phyloP scores from a whole-genome alignment of 768 basidiomycete genomes.

The Leccinum sublutescens region DNA sequence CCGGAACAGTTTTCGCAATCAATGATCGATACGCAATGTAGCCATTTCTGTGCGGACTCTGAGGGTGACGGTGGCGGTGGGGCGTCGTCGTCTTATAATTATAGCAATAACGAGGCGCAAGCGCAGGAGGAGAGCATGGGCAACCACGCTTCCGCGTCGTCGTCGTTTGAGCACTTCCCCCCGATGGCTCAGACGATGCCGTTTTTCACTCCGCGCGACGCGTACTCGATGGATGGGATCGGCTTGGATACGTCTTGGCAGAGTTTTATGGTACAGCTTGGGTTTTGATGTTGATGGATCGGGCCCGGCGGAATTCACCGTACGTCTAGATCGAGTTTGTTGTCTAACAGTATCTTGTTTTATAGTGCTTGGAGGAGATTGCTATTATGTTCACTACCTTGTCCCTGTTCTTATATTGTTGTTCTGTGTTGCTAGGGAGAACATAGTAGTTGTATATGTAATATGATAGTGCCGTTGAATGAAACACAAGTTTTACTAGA shows the following conservation, averaged over 20 bases:
- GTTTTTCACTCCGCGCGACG: background rate
- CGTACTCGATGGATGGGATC: conserved; percentile 24
- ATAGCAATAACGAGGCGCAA: background rate
- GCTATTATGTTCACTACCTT: background rate
- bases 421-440: background rate
- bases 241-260: conserved; percentile 64
- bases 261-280: conserved; percentile 66
- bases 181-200: background rate
- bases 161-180: background rate
- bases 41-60: conserved; percentile 15
- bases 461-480: no score
- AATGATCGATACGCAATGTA: conserved; percentile 33
- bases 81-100: background rate
- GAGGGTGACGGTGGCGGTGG: conserved; percentile 3
- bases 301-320: background rate
- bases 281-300: conserved; percentile 35
- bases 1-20: conserved; percentile 26
- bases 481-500: no score
- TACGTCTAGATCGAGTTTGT: background rate
- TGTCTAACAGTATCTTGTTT: background rate
- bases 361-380: background rate
- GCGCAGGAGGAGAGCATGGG: background rate
- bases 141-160: background rate
- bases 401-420: background rate
- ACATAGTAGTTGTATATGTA: background rate